Evolutionary conservation across 345 rosid species (phyloP), one percentile per base, ranked within the genome.

Genomic region (Barbarea vulgaris): DNA sequence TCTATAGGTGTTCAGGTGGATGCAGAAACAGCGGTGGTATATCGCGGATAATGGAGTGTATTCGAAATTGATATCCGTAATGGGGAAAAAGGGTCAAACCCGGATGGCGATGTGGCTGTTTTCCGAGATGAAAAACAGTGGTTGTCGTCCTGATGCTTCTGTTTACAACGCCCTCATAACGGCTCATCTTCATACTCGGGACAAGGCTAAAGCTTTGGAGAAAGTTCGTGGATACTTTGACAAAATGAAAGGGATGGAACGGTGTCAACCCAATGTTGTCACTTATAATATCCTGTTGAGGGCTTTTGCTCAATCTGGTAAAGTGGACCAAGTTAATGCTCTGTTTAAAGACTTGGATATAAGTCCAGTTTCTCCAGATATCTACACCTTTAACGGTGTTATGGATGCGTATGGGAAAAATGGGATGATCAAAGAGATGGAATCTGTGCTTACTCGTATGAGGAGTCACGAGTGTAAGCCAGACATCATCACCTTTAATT

Each of bases 21-120:
- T 93, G 98, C 98, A 93, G 84, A 93, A 86, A 74, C 98, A 89
- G 51, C 81, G 93, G 1, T 93, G 98, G 98, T 93, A 93, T 21
- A 79, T 91, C 1, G 83, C 97, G 0, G 98, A 93, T 80, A 93
- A 85, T 63, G 98, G 98, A 57, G 81, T 91, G 15, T 93, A 90
- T 71, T 93, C 98, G 0, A 93, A 93, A 78, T 34, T 90, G 73
- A 93, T 90, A 70, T 79, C 98, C 0, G 87, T 87, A 25, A 90
- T 93, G 95, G 96, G 98, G 18, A 93, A 89, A 78, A 89, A 85
- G 61, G 96, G 96, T 39, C 93, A 93, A 77, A 94, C 85, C 7
- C 78, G 97, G 55, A 88, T 91, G 98, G 98, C 97, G 1, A 89
- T 94, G 95, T 94, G 98, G 98, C 87, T 94, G 13, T 94, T 94